Conservation (phyloP, 441 rosid genomes). For the Bruguiera hainesii region DNA sequence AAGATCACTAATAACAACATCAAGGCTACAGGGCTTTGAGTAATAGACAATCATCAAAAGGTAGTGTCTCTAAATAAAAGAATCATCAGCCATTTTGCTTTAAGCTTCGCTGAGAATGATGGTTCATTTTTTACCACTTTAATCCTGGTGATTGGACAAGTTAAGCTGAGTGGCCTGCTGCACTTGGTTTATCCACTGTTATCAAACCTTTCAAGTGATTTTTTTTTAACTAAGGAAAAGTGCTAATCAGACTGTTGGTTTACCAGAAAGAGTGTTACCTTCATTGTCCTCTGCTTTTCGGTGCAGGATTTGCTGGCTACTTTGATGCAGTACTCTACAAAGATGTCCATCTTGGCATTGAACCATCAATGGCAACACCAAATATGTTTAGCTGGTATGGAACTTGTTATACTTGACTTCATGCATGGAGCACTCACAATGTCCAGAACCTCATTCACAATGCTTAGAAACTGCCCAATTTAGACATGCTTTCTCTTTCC, state of each 20-base stretch:
- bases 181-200: background rate
- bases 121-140: background rate
- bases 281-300: background rate
- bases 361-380: constrained; percentile 87
- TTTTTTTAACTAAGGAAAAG: background rate
- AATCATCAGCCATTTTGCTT: background rate
- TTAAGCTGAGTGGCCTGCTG: background rate
- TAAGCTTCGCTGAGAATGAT: background rate
- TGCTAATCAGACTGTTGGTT: background rate
- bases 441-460: background rate
- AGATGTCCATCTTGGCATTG: constrained; percentile 96
- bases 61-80: background rate
- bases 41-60: too few relatives aligned
- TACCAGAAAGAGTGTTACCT: background rate
- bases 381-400: constrained; percentile 97
- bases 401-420: constrained; percentile 13
- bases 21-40: background rate
- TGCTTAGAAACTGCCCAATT: background rate
- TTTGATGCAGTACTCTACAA: constrained; percentile 83
- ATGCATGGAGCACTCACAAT: background rate
- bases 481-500: background rate
- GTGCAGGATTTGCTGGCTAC: constrained; percentile 89
- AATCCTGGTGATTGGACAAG: background rate
- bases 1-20: background rate
- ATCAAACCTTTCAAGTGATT: background rate